phyloP scores from a whole-genome alignment of 768 basidiomycete genomes.

The Daedalea quercina region DNA sequence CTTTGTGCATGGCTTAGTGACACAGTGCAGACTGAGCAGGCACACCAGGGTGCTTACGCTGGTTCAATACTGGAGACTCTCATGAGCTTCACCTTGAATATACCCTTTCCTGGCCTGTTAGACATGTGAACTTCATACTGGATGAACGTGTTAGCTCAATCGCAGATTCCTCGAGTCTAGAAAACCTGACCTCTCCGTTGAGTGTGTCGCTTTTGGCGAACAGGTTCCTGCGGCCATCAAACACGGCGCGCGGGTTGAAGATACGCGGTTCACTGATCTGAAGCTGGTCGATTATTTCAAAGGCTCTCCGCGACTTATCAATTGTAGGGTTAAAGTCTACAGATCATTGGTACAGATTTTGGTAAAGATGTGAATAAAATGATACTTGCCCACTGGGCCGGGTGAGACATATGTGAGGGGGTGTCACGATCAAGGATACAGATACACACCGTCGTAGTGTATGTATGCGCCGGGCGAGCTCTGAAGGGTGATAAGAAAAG shows the following conservation, averaged over 20 bases:
- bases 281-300: conserved; percentile 9
- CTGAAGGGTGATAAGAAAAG: conserved; percentile 21
- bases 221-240: conserved; percentile 13
- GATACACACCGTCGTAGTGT: conserved; percentile 13
- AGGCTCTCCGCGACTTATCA: not conserved
- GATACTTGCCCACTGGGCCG: conserved; percentile 5
- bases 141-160: no score
- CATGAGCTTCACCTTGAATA: conserved; percentile 5
- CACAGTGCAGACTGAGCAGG: not conserved
- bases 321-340: conserved; percentile 3
- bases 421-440: not conserved
- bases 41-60: not conserved
- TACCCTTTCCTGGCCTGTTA: not conserved
- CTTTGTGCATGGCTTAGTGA: not conserved
- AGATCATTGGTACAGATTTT: not conserved
- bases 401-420: not conserved
- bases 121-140: conserved; percentile 7
- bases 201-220: conserved; percentile 3
- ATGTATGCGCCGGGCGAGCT: conserved; percentile 15
- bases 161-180: no score
- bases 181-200: conserved; percentile 4
- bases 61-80: conserved; percentile 9
- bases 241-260: conserved; percentile 11
- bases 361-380: not conserved
- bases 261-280: conserved; percentile 4